Evolutionary conservation across 345 rosid species (phyloP).

Genomic region (Eucalyptus sp.): DNA sequence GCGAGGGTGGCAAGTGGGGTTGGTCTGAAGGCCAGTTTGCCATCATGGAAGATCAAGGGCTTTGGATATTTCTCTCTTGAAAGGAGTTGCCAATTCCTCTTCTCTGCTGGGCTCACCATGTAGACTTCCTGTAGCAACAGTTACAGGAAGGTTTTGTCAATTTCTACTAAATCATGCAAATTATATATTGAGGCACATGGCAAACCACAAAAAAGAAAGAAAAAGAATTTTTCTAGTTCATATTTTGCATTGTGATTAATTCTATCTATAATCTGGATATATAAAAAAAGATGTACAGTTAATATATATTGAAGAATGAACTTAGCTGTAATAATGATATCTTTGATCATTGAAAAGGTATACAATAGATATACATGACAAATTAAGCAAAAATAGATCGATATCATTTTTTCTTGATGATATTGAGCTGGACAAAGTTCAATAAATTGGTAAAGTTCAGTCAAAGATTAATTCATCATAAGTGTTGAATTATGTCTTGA

Average conservation of each 20-base stretch:
- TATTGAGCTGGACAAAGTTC: neutral
- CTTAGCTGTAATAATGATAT: neutral
- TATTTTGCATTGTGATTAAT: neutral
- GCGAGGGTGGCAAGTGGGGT: slow-evolving; percentile 59
- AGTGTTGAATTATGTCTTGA: neutral
- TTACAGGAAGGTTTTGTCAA: neutral
- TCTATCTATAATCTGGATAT: too few relatives aligned
- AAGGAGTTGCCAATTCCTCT: slow-evolving; percentile 19
- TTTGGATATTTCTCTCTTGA: slow-evolving; percentile 78
- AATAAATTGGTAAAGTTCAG: neutral
- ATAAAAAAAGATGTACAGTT: too few relatives aligned
- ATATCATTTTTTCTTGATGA: neutral
- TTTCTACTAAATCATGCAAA: neutral
- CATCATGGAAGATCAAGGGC: slow-evolving; percentile 86
- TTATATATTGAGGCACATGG: slow-evolving; percentile 1
- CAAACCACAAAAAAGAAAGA: neutral
- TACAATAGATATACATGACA: too few relatives aligned
- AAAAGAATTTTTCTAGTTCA: neutral
- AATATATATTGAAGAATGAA: neutral
- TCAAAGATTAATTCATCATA: neutral
- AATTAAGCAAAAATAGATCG: neutral
- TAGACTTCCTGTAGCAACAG: slow-evolving; percentile 52
- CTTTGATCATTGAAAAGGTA: too few relatives aligned
- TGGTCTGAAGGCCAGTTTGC: slow-evolving; percentile 87
- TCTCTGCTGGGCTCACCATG: slow-evolving; percentile 14